A percentile compares a stretch with the other conserved stretches of the same genome.
These are phyloP conservation scores for Pseudogymnoascus destructans DNA, from an alignment of 2,329 filamentous ascomycete species.

Conservation along the genomic window DNA sequence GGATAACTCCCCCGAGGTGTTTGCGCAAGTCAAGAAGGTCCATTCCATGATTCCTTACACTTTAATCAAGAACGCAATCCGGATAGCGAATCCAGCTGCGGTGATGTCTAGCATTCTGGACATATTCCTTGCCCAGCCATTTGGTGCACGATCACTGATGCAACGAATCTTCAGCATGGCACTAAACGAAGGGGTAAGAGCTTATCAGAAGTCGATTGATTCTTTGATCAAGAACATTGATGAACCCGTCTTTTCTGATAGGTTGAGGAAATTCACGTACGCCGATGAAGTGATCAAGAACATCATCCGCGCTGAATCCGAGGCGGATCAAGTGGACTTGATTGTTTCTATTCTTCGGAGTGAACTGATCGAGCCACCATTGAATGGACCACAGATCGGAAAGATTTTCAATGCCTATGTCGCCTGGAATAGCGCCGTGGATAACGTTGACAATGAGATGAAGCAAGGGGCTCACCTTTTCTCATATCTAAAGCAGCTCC, in stretches of 20 bases:
- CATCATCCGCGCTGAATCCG: constrained; percentile 60
- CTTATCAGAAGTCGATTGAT: constrained; percentile 79
- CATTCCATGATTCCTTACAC: constrained; percentile 91
- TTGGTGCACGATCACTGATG: constrained; percentile 77
- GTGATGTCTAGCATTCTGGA: constrained; percentile 96
- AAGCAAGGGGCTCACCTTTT: constrained; percentile 84
- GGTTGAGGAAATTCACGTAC: constrained; percentile 68
- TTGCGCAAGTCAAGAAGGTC: constrained; percentile 85
- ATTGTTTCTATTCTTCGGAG: constrained; percentile 76
- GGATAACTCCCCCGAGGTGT: constrained; percentile 93
- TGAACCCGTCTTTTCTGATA: constrained; percentile 66
- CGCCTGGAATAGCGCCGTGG: constrained; percentile 88
- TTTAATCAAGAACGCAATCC: constrained; percentile 89
- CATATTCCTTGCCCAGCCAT: constrained; percentile 89
- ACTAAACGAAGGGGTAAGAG: constrained; percentile 76
- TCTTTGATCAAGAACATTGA: constrained; percentile 61
- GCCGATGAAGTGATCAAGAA: constrained; percentile 63
- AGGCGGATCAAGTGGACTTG: constrained; percentile 63
- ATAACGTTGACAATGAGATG: constrained; percentile 79
- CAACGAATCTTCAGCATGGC: constrained; percentile 91
- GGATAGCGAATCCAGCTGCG: constrained; percentile 87
- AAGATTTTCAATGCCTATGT: constrained; percentile 89
- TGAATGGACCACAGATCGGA: constrained; percentile 64
- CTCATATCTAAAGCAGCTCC: constrained; percentile 83
- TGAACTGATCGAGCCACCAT: constrained; percentile 57